Evolutionary conservation across 2,329 filamentous ascomycete genomes (phyloP).

Genomic region (Lecanicillium sp.): DNA sequence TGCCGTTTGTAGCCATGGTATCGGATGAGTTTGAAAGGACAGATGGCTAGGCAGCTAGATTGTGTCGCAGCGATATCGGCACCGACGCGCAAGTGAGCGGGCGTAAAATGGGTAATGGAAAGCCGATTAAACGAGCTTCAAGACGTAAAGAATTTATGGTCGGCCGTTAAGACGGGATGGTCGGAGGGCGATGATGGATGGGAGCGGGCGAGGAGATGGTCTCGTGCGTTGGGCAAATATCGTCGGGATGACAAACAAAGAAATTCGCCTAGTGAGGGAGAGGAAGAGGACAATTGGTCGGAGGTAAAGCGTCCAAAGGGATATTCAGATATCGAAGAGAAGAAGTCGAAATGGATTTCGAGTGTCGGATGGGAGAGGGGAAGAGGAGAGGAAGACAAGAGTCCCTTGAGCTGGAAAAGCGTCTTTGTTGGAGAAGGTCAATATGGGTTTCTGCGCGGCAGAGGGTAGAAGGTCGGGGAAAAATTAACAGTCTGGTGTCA

Average conservation of each 20-base stretch:
- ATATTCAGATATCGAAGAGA: slow-evolving; percentile 8
- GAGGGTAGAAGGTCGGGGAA: no score
- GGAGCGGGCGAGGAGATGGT: no score
- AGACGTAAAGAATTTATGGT: no score
- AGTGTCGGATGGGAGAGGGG: slow-evolving; percentile 1
- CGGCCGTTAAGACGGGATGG: no score
- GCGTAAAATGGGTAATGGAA: no score
- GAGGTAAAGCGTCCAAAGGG: slow-evolving; percentile 4
- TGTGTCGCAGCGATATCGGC: slow-evolving; percentile 6
- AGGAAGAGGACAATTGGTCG: slow-evolving; percentile 8
- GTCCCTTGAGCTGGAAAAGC: background rate
- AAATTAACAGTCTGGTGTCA: background rate
- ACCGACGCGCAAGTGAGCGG: background rate
- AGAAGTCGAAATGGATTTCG: slow-evolving; percentile 7
- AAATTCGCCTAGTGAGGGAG: slow-evolving; percentile 6
- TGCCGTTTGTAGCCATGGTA: slow-evolving; percentile 52
- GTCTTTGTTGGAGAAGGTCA: background rate
- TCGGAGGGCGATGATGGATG: no score
- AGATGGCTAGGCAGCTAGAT: background rate
- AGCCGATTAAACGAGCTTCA: no score
- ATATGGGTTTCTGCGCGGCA: background rate
- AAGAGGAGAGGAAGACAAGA: slow-evolving; percentile 4
- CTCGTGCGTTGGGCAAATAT: no score
- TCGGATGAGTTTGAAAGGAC: slow-evolving; percentile 9
- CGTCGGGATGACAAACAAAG: slow-evolving; percentile 8